Base-by-base conservation (phyloP, 768 basidiomycete species). In the Macrolepiota albuminosa region DNA sequence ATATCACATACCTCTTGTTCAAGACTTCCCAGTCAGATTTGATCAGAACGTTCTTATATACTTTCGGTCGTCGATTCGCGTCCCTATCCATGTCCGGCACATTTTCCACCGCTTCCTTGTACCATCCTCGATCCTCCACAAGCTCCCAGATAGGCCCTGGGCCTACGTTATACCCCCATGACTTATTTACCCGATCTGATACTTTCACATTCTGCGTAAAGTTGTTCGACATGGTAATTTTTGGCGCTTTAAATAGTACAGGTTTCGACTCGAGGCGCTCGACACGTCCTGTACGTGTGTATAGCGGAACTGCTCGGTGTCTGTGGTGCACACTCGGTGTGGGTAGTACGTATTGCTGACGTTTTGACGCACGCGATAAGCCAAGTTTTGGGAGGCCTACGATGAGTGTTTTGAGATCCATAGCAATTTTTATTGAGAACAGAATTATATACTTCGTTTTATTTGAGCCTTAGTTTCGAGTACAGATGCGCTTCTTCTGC, bases 61-160 rank as follows among this genome's bases (percentile, higher is more conserved):
- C 89, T 57, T 76, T 76, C 3, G 89, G 90, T 54, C 87, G 75
- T 18, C 84, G 76, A 39, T 70, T 76, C 10, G 70, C 77, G 63
- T 89, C 88, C 0, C 67, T 70, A 49, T 75, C 76, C 39, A 70
- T 64, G 54, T 76, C 76, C 9, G 69, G 61, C 3, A 72, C 72
- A 0, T 62, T 64, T 11, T 67, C 59, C 36, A 68, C 60, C 3
- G 81, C 77, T 64, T 93, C 91, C 67, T 89, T 91, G 70, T 77
- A 93, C 82, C 88, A 93, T 1, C 81, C 83, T 53, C 89, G 72
- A 63, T 94, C 92, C 67, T 94, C 92, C 46, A 81, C 71, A 39
- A 92, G 70, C 60, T 92, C 87, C 90, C 91, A 93, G 6, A 91
- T 65, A 1, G 91, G 89, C 0, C 92, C 91, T 3, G 83, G 69